phyloP scores from a whole-genome alignment of 208 protist genomes.

The Crithidia sp. region DNA sequence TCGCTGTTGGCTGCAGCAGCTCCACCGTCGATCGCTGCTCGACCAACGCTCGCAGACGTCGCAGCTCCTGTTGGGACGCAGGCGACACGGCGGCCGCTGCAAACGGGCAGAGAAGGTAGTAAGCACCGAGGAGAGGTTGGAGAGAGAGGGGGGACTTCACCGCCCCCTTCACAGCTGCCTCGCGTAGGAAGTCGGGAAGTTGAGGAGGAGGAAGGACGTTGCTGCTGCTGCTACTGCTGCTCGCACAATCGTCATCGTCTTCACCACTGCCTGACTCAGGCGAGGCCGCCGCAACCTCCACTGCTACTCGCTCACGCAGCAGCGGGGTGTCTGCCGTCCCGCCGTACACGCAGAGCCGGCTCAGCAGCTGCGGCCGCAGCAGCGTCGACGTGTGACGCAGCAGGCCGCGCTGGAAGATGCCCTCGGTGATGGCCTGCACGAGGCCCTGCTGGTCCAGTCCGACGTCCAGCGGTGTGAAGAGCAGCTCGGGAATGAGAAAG shows the following conservation, averaged over 20 bases:
- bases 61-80: slow-evolving; percentile 1
- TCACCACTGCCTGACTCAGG: neutral
- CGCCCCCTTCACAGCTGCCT: neutral
- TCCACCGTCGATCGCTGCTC: slow-evolving; percentile 17
- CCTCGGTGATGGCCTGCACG: slow-evolving; percentile 47
- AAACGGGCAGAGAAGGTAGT: slow-evolving; percentile 31
- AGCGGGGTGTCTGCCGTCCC: slow-evolving; percentile 45
- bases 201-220: neutral
- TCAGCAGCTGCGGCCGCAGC: slow-evolving; percentile 44
- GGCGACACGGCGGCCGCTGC: neutral
- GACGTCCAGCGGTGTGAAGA: slow-evolving; percentile 75
- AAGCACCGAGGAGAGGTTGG: slow-evolving; percentile 60
- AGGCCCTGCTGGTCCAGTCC: slow-evolving; percentile 71
- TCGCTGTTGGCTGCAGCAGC: slow-evolving; percentile 12
- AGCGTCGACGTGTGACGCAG: slow-evolving; percentile 37
- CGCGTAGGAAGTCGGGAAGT: slow-evolving; percentile 7
- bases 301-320: slow-evolving; percentile 46
- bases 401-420: slow-evolving; percentile 47
- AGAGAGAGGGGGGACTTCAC: slow-evolving; percentile 26
- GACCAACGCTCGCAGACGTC: slow-evolving; percentile 17
- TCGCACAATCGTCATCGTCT: neutral
- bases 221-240: too few relatives aligned
- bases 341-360: slow-evolving; percentile 60
- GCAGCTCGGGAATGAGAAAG: slow-evolving; percentile 79
- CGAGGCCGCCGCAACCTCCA: slow-evolving; percentile 38